Evolutionary conservation across 2,329 filamentous ascomycete species (phyloP), one percentile per base, ranked within the genome.

Genomic region (Gnomoniopsis smithogilvyi): DNA sequence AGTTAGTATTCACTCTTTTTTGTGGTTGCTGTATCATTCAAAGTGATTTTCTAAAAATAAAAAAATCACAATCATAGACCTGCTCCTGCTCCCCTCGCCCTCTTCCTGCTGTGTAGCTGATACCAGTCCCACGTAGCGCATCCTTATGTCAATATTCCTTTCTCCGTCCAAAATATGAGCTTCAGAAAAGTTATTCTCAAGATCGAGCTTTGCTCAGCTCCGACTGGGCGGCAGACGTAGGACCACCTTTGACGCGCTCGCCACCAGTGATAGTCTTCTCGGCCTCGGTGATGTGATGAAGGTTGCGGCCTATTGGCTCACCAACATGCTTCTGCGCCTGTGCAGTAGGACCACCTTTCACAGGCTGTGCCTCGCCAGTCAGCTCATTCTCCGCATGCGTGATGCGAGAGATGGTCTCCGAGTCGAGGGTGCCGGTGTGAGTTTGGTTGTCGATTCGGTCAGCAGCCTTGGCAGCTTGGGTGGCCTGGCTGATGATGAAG

Each of bases 261-360:
- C 60, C 67, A 1, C 73, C 73, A 0, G 73, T 75, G 33, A 77
- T 67, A n/a, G 63, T 66, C 58, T 73, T 73, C 67, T 78, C 74
- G 12, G 72, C 75, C 46, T 70, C 68, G 10, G 72, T 76, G 62
- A 78, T 77, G 59, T 76, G 73, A 59, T 72, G 70, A 1, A 77
- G 64, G 48, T 69, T 68, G 58, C 72, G 54, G 2, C 67, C 73
- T 50, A 77, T 70, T 38, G 65, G 57, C 58, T 72, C 67, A 26
- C 65, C 65, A 33, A 65, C 66, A 56, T 77, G 74, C 45, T 69
- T 69, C 64, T 78, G 75, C 0, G 75, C 75, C 50, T 70, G 68
- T 3, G 76, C 74, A 0, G 74, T 77, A 1, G 75, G 76, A 1
- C 76, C 75, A 7, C 69, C 70, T 54, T 67, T 65, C 2, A 71